Evolutionary conservation across 2,329 filamentous ascomycete species (phyloP).

Genomic region (Aspergillus uvarum): DNA sequence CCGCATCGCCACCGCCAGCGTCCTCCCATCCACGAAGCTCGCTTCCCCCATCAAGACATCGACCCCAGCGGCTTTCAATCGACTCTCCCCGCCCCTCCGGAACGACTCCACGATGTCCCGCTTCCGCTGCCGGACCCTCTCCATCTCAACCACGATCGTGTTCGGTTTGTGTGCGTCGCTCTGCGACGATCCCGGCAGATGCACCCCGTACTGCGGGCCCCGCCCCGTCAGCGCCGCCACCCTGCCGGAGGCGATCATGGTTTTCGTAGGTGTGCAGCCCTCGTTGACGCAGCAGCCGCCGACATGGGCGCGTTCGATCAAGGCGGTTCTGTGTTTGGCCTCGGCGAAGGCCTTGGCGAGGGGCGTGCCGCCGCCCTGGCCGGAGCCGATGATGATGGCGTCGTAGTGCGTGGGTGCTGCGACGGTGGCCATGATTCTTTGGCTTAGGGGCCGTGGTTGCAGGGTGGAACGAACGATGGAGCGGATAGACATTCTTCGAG

Average conservation of each 20-base stretch:
- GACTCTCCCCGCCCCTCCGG: conserved; percentile 48
- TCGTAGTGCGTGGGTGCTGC: conserved; percentile 5
- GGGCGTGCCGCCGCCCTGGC: conserved; percentile 10
- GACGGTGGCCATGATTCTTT: conserved; percentile 3
- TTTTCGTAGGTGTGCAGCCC: conserved; percentile 59
- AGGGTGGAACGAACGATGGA: neutral
- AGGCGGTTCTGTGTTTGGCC: conserved; percentile 5
- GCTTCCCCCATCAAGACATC: conserved; percentile 4
- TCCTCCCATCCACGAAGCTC: conserved; percentile 2
- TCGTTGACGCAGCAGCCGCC: conserved; percentile 58
- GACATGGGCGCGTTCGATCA: conserved; percentile 35
- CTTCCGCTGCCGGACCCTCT: conserved; percentile 53
- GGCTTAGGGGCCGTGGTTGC: neutral
- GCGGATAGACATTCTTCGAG: neutral
- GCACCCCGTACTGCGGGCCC: neutral
- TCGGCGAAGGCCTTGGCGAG: conserved; percentile 3
- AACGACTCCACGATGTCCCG: conserved; percentile 55
- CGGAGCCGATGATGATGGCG: conserved; percentile 11
- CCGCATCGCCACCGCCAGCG: neutral
- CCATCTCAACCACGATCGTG: conserved; percentile 47
- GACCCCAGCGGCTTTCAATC: neutral
- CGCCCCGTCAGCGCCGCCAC: conserved; percentile 42
- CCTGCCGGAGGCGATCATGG: conserved; percentile 55
- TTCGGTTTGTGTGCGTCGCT: neutral
- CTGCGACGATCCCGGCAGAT: neutral